Base-by-base conservation (phyloP, 2,329 filamentous ascomycete species). In the Microdochium nivale region DNA sequence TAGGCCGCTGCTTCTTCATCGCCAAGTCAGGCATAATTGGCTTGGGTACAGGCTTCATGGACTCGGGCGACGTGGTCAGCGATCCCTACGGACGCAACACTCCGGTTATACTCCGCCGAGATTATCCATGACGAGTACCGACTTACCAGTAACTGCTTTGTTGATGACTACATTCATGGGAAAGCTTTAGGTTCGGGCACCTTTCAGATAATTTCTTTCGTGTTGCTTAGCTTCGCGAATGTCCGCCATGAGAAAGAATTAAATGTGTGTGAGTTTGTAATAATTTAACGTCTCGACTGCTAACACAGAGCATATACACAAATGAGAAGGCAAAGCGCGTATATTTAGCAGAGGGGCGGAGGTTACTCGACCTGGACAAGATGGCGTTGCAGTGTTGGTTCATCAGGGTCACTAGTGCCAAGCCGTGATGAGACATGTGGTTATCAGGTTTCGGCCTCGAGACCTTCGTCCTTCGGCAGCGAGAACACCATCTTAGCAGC, bases 81-180 rank as follows among this genome's bases (percentile, higher is more conserved):
- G 63, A 70, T 1, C 66, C 68, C 0, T 53, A 67, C 1, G 68
- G 68, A 1, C 70, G 67, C 50, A 55, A 50, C 2, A 70, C 68
- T 1, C 66, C 66, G 0, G 55, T 69, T 11, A 40, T 69, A 2
- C 54, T 69, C 8, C 58, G 56, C 51, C 0, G 59, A 64, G 13
- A 62, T 59, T 11, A 25, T 16, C 10, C 37, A 51, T 3, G 51
- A 53, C 3, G 63, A 61, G 53, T 66, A 61, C 53, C 53, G 58
- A 7, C 65, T 61, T 47, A 59, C 69, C 1, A 67, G 68, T 0
- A 67, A 70, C 48, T 56, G 60, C 1, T 70, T 69, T 49, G 47
- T 70, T 3, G 56, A 69, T 52, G 59, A 60, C 0, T 69, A 66
- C 25, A 70, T 70, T 67, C 32, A 62, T 25, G 65, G 67, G 0